phyloP scores from a whole-genome alignment of 2,329 filamentous ascomycete species.

The Clonostachys byssicola region DNA sequence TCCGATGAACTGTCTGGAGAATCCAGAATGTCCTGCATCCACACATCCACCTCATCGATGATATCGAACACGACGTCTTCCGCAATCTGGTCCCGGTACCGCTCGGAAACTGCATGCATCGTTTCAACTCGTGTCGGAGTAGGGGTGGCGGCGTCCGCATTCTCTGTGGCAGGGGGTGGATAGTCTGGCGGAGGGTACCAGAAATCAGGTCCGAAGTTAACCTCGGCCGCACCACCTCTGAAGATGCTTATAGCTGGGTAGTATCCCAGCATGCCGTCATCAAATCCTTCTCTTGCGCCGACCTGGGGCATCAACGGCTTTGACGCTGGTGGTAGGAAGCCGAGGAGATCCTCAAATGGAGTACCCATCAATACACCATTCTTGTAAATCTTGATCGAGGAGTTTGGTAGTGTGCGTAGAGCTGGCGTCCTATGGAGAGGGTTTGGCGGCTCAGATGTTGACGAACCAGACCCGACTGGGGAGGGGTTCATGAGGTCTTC shows the following conservation, averaged over 20 bases:
- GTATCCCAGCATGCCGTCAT: slow-evolving; percentile 94
- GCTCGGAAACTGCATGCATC: slow-evolving; percentile 64
- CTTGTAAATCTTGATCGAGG: slow-evolving; percentile 85
- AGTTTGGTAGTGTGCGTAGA: slow-evolving; percentile 83
- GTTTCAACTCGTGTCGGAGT: slow-evolving; percentile 7
- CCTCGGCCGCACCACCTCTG: slow-evolving; percentile 82
- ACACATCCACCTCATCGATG: slow-evolving; percentile 91
- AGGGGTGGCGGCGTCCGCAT: slow-evolving; percentile 39
- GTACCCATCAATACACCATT: slow-evolving; percentile 86
- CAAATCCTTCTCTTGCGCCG: slow-evolving; percentile 79
- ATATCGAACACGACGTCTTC: slow-evolving; percentile 94
- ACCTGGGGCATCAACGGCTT: slow-evolving; percentile 60
- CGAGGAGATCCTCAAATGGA: slow-evolving; percentile 80
- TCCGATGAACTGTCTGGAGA: slow-evolving; percentile 39
- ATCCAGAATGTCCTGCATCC: slow-evolving; percentile 62
- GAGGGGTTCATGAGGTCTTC: slow-evolving; percentile 78
- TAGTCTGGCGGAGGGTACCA: slow-evolving; percentile 75
- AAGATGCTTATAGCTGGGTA: slow-evolving; percentile 93
- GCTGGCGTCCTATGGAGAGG: slow-evolving; percentile 69
- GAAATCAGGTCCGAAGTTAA: slow-evolving; percentile 92
- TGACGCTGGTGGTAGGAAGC: slow-evolving; percentile 88
- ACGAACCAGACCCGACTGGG: slow-evolving; percentile 36
- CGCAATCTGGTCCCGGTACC: slow-evolving; percentile 89
- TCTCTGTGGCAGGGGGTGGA: slow-evolving; percentile 31
- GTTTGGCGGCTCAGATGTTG: slow-evolving; percentile 56